These are phyloP conservation scores for Paraphoma chrysanthemicola DNA, from an alignment of 2,329 filamentous ascomycete species.

Conservation along the genomic window DNA sequence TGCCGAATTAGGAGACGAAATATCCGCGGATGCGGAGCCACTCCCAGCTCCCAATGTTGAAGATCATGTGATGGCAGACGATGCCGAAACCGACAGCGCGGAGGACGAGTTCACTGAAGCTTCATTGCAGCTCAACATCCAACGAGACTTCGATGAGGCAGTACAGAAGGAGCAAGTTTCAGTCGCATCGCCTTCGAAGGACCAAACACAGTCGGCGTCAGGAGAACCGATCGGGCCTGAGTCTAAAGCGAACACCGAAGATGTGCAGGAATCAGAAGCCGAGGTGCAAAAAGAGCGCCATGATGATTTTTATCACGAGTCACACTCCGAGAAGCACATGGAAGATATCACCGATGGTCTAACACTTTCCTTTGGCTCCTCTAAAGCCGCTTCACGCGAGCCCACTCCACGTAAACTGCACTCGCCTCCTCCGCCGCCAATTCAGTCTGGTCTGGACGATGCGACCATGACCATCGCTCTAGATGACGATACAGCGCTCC, in stretches of 20 bases:
- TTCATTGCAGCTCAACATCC: slow-evolving; percentile 39
- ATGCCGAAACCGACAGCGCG: slow-evolving; percentile 2
- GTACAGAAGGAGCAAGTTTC: slow-evolving; percentile 1
- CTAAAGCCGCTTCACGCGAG: slow-evolving; percentile 14
- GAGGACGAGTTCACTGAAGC: slow-evolving; percentile 40
- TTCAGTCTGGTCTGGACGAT: slow-evolving; percentile 34
- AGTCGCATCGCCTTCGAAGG: neutral
- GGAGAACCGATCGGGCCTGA: neutral
- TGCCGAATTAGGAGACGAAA: too few relatives aligned
- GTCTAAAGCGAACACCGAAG: neutral
- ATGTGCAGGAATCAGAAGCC: neutral
- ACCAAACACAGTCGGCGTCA: neutral
- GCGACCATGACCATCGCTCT: slow-evolving; percentile 44
- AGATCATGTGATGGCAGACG: neutral
- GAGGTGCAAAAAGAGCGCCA: neutral
- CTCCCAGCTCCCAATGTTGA: neutral
- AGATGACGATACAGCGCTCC: slow-evolving; percentile 56
- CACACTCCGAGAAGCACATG: neutral
- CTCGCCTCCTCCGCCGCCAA: slow-evolving; percentile 37
- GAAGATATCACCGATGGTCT: slow-evolving; percentile 42
- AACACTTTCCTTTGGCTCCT: slow-evolving; percentile 27
- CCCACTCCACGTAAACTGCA: slow-evolving; percentile 32
- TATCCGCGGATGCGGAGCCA: neutral
- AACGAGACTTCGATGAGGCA: slow-evolving; percentile 24
- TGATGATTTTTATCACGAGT: neutral